These are phyloP conservation scores for Plenodomus lindquistii DNA, from an alignment of 2,329 filamentous ascomycete genomes.

Conservation along the genomic window DNA sequence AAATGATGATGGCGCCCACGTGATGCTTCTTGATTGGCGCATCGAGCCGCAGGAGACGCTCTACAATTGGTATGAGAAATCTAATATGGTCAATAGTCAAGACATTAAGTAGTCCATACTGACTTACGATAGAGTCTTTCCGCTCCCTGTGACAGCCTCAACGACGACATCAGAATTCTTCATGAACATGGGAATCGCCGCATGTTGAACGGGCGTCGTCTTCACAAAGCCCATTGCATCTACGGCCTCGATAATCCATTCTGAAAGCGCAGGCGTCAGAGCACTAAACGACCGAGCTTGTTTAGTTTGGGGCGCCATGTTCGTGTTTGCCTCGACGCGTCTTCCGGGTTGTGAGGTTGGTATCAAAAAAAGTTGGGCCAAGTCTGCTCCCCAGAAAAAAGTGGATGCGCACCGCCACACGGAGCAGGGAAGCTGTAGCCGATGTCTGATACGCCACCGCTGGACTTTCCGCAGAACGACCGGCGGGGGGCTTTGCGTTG, in stretches of 20 bases:
- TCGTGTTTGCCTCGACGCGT: conserved; percentile 3
- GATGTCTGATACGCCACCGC: not conserved
- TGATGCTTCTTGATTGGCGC: conserved; percentile 88
- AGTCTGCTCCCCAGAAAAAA: conserved; percentile 19
- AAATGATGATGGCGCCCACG: conserved; percentile 87
- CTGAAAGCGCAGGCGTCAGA: conserved; percentile 69
- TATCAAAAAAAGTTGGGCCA: conserved; percentile 9
- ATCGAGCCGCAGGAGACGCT: conserved; percentile 77
- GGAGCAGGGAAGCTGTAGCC: not conserved
- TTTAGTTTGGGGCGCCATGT: conserved; percentile 41
- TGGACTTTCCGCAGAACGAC: not conserved
- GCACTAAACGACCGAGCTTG: conserved; percentile 65
- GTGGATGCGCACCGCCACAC: conserved; percentile 13
- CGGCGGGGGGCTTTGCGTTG: not conserved
- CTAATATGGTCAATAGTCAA: conserved; percentile 8
- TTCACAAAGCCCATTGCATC: conserved; percentile 81
- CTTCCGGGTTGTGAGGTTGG: conserved; percentile 3
- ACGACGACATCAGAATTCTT: conserved; percentile 92
- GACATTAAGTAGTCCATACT: not conserved
- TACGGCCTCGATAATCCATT: conserved; percentile 87
- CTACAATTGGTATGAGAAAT: conserved; percentile 81
- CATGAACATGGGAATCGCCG: conserved; percentile 84
- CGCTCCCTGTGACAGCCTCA: conserved; percentile 59
- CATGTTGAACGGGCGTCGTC: conserved; percentile 95
- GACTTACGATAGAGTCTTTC: conserved; percentile 38